Evolutionary conservation across 1,284 basidiomycete species (phyloP), one percentile per base, ranked within the genome.

Genomic region (Cryptococcus sp.): DNA sequence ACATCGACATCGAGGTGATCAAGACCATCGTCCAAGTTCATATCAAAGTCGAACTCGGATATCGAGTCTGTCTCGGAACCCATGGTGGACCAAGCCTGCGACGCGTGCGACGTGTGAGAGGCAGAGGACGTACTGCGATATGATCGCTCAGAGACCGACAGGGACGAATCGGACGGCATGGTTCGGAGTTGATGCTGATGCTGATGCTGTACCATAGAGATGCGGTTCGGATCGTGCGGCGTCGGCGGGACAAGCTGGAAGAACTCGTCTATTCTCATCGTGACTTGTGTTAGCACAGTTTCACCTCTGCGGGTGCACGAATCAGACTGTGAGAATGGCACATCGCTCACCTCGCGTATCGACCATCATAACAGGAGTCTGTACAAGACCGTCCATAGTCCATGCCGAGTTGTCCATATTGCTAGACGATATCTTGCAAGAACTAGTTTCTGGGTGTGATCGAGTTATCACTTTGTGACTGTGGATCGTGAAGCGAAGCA

Each of bases 181-280:
- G 53, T n/a, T 22, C 20, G 46, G 15, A 50, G 31, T 1, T 39
- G 19, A 17, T 41, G 47, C 27, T 38, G 47, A 38, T n/a, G 13
- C 20, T 42, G 19, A 38, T 20, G 22, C 17, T 42, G 25, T 23
- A 19, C 19, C n/a, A 46, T 49, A 40, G 41, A 38, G 10, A 45
- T 6, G 7, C 22, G 22, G 42, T 45, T 45, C 22, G 42, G n/a
- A 45, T n/a, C 42, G 42, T 45, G 13, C 11, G 68, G 68, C 5
- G 67, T 70, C 31, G 68, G 63, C 11, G 68, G 64, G 4, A 66
- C 62, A 17, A 70, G 35, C 6, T 62, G 55, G 59, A 72, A 69
- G 51, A 64, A 68, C 44, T 65, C 62, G 25, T 62, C 60, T 66
- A 49, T 13, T n/a, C n/a, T n/a, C n/a, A n/a, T n/a, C n/a, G n/a